phyloP scores from a whole-genome alignment of 208 protist species.

The Trypanosoma theileri region DNA sequence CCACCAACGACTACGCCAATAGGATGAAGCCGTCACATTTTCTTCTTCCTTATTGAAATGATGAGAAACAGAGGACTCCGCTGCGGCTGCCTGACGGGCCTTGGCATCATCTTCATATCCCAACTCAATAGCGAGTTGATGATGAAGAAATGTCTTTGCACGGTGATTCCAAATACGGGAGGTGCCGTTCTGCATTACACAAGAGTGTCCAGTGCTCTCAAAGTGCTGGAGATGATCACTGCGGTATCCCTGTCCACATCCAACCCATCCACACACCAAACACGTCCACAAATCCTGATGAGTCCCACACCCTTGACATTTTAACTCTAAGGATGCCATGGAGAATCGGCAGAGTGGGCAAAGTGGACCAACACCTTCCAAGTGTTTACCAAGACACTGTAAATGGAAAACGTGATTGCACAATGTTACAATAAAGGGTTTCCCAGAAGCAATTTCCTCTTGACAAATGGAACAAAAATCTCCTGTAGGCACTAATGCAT shows the following conservation, averaged over 20 bases:
- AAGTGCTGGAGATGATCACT: conserved; percentile 65
- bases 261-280: conserved; percentile 76
- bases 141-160: conserved; percentile 71
- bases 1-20: conserved; percentile 32
- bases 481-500: conserved; percentile 14
- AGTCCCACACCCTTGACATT: conserved; percentile 70
- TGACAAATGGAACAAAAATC: conserved; percentile 77
- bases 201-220: conserved; percentile 63
- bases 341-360: conserved; percentile 87
- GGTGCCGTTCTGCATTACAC: conserved; percentile 66
- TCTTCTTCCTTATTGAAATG: conserved; percentile 7
- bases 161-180: conserved; percentile 68
- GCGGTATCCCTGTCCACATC: conserved; percentile 58
- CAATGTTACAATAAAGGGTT: conserved; percentile 58
- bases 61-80: conserved; percentile 3
- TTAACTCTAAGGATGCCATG: conserved; percentile 63
- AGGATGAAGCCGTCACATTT: conserved; percentile 22
- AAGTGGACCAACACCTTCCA: conserved; percentile 36
- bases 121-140: conserved; percentile 71
- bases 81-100: conserved; percentile 19
- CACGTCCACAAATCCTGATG: conserved; percentile 85
- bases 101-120: conserved; percentile 36
- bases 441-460: conserved; percentile 42
- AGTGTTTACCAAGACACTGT: conserved; percentile 57
- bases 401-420: conserved; percentile 80